Evolutionary conservation across 768 basidiomycete genomes (phyloP), one percentile per base, ranked within the genome.

Genomic region (Phanerochaete sordida): DNA sequence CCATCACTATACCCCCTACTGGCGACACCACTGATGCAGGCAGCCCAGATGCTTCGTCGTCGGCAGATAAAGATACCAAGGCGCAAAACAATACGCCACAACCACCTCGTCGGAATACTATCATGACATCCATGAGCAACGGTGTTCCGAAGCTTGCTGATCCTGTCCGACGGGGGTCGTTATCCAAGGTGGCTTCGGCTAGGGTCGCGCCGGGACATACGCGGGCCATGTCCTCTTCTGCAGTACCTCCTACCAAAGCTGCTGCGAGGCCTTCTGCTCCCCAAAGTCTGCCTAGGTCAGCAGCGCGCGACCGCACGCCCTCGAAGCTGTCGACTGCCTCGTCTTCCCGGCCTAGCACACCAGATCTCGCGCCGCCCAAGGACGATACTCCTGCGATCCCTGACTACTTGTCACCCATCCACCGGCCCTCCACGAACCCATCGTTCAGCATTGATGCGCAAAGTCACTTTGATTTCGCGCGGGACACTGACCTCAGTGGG

Each of bases 391-490:
- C 57, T 57, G 57, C 9, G 50, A 68, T 73, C 11, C 85, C 90
- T 2, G 82, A 90, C 67, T 95, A 86, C 70, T 80, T 93, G 50
- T 96, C 94, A 1, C 79, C 84, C 0, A 79, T 91, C 51, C 93
- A 94, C 69, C 80, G 77, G 24, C 89, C 93, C 3, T 95, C 94
- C 1, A 94, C 89, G 0, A 91, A 93, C 70, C 95, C 95, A 0
- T 72, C 77, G 24, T 96, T 93, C 65, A 57, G 77, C 0, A 74
- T 90, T 19, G 86, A 94, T 66, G 69, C 78, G 7, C 74, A 68
- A 15, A 75, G 79, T 5, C 70, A 76, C 31, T 72, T 71, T 27
- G 85, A 87, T 51, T 87, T 87, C 66, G 77, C 81, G 0, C 71
- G 76, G 19, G 81, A 80, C 73, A 77, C 80, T 1, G 77, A 90